Percentiles rank a stretch among this genome's conserved stretches.
Conservation (phyloP, 495 filamentous ascomycete genomes). For the Xylaria flabelliformis region DNA sequence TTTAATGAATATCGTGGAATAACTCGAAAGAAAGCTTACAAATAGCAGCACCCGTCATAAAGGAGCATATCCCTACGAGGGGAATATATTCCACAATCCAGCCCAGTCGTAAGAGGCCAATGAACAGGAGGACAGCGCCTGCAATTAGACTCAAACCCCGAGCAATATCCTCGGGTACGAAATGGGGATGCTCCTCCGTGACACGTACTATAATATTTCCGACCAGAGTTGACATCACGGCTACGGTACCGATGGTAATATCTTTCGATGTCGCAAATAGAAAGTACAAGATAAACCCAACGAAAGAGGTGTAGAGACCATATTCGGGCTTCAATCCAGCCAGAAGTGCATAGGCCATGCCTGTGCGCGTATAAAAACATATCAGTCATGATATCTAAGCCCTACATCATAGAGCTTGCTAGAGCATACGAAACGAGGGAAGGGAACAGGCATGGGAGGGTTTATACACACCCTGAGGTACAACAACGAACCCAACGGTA, state of each 20-base stretch:
- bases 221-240: constrained; percentile 90
- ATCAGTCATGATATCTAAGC: too few relatives aligned
- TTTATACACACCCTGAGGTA: too few relatives aligned
- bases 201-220: constrained; percentile 74
- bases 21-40: constrained; percentile 23
- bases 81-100: constrained; percentile 63
- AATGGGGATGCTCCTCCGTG: constrained; percentile 47
- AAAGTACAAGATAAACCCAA: constrained; percentile 71
- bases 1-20: too few relatives aligned
- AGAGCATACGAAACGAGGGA: too few relatives aligned
- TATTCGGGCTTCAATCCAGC: constrained; percentile 64
- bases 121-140: constrained; percentile 52
- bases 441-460: too few relatives aligned
- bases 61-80: constrained; percentile 56
- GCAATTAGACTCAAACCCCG: constrained; percentile 54
- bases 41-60: constrained; percentile 62
- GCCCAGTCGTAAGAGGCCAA: constrained; percentile 57
- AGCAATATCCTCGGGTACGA: constrained; percentile 49
- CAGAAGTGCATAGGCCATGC: constrained; percentile 69
- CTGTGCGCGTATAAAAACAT: constrained; percentile 22
- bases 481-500: constrained; percentile 53
- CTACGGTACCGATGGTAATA: constrained; percentile 79
- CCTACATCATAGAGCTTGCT: too few relatives aligned
- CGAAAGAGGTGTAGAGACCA: constrained; percentile 71
- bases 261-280: constrained; percentile 74